Evolutionary conservation across 179 eudicot genomes (phyloP).

Genomic region (Corrigiola litoralis): DNA sequence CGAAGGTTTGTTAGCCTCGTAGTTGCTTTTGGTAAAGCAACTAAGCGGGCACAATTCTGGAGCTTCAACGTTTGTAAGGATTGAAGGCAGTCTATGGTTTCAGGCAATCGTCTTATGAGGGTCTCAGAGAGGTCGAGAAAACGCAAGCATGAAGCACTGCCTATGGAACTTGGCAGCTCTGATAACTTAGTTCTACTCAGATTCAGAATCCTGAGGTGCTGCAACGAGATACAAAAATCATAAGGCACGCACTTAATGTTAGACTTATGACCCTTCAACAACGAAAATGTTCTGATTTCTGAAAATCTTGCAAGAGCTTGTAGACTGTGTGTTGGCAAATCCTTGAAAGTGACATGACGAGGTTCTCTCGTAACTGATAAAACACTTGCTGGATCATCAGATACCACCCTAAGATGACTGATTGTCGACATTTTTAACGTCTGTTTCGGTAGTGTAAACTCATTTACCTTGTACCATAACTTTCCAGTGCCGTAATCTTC

Average conservation of each 20-base stretch:
- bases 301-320: not conserved
- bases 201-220: not conserved
- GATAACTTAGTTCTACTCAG: not conserved
- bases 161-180: slow-evolving; percentile 8
- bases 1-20: not conserved
- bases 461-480: not conserved
- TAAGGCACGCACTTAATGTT: not conserved
- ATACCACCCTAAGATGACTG: not conserved
- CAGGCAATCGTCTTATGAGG: not conserved
- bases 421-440: not conserved
- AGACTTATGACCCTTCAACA: not conserved
- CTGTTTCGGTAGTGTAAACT: not conserved
- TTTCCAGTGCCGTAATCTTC: slow-evolving; percentile 9
- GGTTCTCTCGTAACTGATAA: not conserved
- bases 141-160: not conserved
- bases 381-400: not conserved
- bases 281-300: not conserved
- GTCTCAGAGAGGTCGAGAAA: slow-evolving; percentile 10
- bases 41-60: slow-evolving; percentile 3
- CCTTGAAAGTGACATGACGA: not conserved
- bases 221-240: slow-evolving; percentile 1
- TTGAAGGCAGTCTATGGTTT: slow-evolving; percentile 4
- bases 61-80: slow-evolving; percentile 13
- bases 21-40: slow-evolving; percentile 9
- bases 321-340: not conserved